Evolutionary conservation across 352 stramenopile species (phyloP), one percentile per base, ranked within the genome.

Genomic region (Labyrinthula sp.): DNA sequence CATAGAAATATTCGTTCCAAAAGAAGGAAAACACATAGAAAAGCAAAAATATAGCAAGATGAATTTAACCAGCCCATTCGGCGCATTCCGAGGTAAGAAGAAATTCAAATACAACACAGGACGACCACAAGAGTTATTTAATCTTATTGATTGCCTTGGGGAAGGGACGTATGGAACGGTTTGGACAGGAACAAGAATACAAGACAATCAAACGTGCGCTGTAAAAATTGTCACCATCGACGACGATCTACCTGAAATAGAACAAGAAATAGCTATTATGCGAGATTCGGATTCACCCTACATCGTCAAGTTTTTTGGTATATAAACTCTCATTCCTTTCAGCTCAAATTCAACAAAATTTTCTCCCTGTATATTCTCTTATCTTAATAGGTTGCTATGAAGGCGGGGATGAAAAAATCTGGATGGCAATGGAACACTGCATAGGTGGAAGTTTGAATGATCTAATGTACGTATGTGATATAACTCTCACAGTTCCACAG

Each of bases 341-440:
- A n/a, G n/a, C n/a, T n/a, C n/a, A n/a, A n/a, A n/a, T n/a, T n/a
- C n/a, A n/a, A n/a, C n/a, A n/a, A n/a, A n/a, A n/a, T n/a, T n/a
- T n/a, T n/a, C n/a, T n/a, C n/a, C n/a, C n/a, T n/a, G n/a, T n/a
- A n/a, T n/a, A n/a, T n/a, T n/a, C n/a, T n/a, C n/a, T n/a, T n/a
- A n/a, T n/a, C n/a, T n/a, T n/a, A n/a, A n/a, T n/a, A n/a, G n/a
- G n/a, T n/a, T n/a, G n/a, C n/a, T n/a, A n/a, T n/a, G n/a, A n/a
- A n/a, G n/a, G n/a, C 34, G 43, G 43, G 31, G 15, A 52, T 15
- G 36, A 1, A n/a, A 31, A 52, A 15, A 28, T 52, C 15, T 52
- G 30, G 18, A 52, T 52, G 43, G 34, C 20, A 18, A 52, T 52
- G 43, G 43, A 52, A 20, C 25, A 45, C 43, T 52, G 43, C 43